Base-by-base conservation (phyloP, 1,284 basidiomycete genomes). In the Ustilago sp. region DNA sequence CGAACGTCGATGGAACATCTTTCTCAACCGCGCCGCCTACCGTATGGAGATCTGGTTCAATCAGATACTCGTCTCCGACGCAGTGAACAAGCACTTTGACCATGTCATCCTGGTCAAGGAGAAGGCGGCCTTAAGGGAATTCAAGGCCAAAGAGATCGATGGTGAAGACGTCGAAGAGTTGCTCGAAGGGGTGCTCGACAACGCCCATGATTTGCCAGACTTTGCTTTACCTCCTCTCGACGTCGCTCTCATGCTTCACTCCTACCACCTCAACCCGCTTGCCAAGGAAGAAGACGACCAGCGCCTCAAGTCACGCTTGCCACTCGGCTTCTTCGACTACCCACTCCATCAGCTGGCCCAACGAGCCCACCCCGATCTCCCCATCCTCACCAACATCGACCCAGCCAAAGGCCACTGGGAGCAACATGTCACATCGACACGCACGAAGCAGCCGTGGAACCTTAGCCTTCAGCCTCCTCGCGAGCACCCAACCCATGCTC, bases 171-270 rank as follows among this genome's bases (percentile, higher is more conserved):
- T 17, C 15, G 41, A 45, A 8, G 7, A 45, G 48, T 13, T 50
- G 28, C 23, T 50, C 13, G 48, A 50, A 12, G 48, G 5, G 28
- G 12, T 17, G 41, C 48, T 50, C 31, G 28, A 50, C 11, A 15
- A 12, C n/a, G 48, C 64, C 34, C 19, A 58, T 63, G 51, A 74
- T 0, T 43, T 80, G 8, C 78, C 75, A 2, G 62, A 68, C 32
- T 59, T 65, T 36, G 59, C 68, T 1, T 63, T 83, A 8, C 81
- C 81, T 3, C 81, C 78, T 12, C 36, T 83, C 58, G 80, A 83
- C 39, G 80, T 83, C 6, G 66, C 67, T 4, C 68, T 83, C 43
- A 60, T 83, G 59, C 80, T 80, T 28, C 81, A 81, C 36, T 50
- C 70, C 9, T 82, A 79, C 31, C 63, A 74, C 45, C 71, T 80